Percentiles rank a stretch among this genome's conserved stretches.
phyloP scores from a whole-genome alignment of 179 eudicot genomes.

The Camellia oleifera region DNA sequence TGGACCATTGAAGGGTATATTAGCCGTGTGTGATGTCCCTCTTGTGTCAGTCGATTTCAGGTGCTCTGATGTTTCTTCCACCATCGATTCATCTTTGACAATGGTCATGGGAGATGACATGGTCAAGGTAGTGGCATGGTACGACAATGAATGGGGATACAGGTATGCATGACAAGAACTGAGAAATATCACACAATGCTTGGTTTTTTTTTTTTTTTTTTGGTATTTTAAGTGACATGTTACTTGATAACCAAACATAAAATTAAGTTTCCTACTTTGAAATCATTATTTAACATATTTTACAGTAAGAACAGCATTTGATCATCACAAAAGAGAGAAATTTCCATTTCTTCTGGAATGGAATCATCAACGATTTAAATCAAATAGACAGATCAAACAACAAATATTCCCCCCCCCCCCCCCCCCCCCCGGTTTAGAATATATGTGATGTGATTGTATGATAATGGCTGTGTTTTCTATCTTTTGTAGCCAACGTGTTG shows the following conservation, averaged over 20 bases:
- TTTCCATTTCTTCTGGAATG: no score
- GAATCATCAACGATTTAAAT: no score
- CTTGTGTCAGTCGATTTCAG: conserved; percentile 93
- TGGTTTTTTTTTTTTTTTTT: not conserved
- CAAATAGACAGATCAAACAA: no score
- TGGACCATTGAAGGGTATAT: conserved; percentile 77
- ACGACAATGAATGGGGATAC: conserved; percentile 97
- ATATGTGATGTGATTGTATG: not conserved
- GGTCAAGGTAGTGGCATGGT: conserved; percentile 97
- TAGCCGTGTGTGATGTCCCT: conserved; percentile 85
- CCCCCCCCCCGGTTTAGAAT: not conserved
- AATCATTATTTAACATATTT: no score
- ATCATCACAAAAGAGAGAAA: no score
- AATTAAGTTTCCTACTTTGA: not conserved
- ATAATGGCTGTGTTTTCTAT: not conserved
- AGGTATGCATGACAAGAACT: conserved; percentile 36
- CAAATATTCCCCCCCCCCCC: no score
- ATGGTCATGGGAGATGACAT: conserved; percentile 99
- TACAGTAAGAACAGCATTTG: no score
- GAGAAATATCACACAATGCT: not conserved
- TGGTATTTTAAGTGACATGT: not conserved
- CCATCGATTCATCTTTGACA: conserved; percentile 87
- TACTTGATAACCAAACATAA: not conserved
- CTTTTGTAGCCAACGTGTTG: conserved; percentile 75
- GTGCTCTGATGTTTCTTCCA: conserved; percentile 83